Evolutionary conservation across 805 yeast genomes (phyloP).

Genomic region (Saturnispora dispora): DNA sequence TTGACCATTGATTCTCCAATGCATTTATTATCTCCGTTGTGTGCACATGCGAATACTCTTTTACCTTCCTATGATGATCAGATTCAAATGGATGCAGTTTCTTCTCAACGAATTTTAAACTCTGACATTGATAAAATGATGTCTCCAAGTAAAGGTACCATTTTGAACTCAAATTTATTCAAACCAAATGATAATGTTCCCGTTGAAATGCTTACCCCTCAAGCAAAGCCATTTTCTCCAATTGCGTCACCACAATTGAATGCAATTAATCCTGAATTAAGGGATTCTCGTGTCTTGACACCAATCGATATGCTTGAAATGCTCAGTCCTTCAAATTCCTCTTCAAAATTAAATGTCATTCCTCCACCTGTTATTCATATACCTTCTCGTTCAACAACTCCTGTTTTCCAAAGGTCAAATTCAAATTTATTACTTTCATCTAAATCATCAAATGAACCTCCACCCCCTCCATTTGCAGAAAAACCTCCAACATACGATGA

Average conservation of each 20-base stretch:
- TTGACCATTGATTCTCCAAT: conserved; percentile 93
- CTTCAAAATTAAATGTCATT: conserved; percentile 42
- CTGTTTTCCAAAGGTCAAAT: neutral
- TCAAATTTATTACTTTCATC: neutral
- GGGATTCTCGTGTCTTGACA: conserved; percentile 13
- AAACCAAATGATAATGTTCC: conserved; percentile 40
- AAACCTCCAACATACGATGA: conserved; percentile 26
- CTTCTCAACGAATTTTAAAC: neutral
- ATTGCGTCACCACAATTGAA: conserved; percentile 24
- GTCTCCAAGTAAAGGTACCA: conserved; percentile 19
- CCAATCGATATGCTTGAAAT: conserved; percentile 13
- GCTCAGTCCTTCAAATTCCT: conserved; percentile 26
- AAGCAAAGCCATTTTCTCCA: conserved; percentile 54
- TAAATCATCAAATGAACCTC: neutral
- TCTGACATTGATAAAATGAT: conserved; percentile 19
- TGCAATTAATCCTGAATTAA: conserved; percentile 23
- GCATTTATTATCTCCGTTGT: conserved; percentile 64
- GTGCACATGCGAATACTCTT: conserved; percentile 74
- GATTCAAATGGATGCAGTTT: conserved; percentile 11
- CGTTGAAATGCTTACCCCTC: conserved; percentile 48
- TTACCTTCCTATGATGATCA: conserved; percentile 55
- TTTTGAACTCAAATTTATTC: conserved; percentile 41
- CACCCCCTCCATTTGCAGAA: conserved; percentile 25
- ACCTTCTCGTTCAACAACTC: neutral
- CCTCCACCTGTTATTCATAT: conserved; percentile 31